Base-by-base conservation (phyloP, 352 stramenopile genomes). In the Phytophthora boehmeriae region DNA sequence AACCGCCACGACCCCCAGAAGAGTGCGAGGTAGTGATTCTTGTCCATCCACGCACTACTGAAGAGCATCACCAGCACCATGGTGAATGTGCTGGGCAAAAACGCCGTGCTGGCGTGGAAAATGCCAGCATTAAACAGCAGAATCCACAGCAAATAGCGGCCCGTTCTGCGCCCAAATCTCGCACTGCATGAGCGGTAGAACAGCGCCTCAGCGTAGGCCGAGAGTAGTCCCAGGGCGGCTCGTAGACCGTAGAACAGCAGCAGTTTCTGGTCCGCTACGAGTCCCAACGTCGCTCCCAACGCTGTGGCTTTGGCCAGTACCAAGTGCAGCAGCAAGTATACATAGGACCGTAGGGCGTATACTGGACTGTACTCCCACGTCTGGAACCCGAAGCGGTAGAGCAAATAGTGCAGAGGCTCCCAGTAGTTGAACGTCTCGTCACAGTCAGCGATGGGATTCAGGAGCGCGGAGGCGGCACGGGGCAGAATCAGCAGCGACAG, bases 371-470 rank as follows among this genome's bases (percentile, higher is more conserved):
- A 95, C 70, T 97, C 90, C 90, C 90, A 97, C 19, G 90, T 96
- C 72, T 97, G 90, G 59, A 96, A 88, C 20, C 90, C 90, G 49
- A 92, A 92, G 54, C 86, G 83, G 74, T 98, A 97, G n/a, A 98
- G 68, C 41, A 99, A 44, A 54, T 95, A 98, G 75, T 99, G 97
- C n/a, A 99, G 80, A 25, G 96, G 97, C 78, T 99, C 97, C 97
- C 97, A 99, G 78, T 99, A 99, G 83, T 99, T 99, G 73, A 96
- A 99, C 1, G 95, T 97, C 81, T 99, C 97, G 74, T 99, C 97
- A 63, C 97, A 99, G 84, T 99, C 97, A 23, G 88, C 89, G 55
- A 99, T 92, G 35, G 86, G 83, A 47, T 75, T 93, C 38, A 92
- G 28, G 1, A 95, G 61, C 45, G 89, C 86, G 16, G 73, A 86